phyloP scores from a whole-genome alignment of 805 yeast genomes.

The Candida germanica region DNA sequence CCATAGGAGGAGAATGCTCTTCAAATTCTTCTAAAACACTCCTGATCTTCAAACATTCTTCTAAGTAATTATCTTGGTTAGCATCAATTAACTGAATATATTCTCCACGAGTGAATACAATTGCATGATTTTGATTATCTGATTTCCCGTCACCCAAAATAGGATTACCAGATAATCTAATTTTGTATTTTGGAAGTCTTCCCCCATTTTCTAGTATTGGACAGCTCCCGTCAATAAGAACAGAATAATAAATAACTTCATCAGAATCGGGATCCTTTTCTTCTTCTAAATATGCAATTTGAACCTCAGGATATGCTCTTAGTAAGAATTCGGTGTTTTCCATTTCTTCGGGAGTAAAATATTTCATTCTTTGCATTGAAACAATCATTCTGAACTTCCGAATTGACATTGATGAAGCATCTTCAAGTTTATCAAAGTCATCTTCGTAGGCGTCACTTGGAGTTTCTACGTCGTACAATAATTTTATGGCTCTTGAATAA shows the following conservation, averaged over 20 bases:
- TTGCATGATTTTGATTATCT: conserved; percentile 80
- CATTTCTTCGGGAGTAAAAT: conserved; percentile 69
- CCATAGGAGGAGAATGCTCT: conserved; percentile 53
- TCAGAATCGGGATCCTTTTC: conserved; percentile 78
- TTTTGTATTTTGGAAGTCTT: conserved; percentile 50
- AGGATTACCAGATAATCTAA: conserved; percentile 79
- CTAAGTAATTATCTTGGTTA: conserved; percentile 81
- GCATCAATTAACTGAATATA: conserved; percentile 83
- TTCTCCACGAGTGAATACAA: conserved; percentile 81
- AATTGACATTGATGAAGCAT: conserved; percentile 64
- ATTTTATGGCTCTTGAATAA: conserved; percentile 92
- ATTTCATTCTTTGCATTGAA: conserved; percentile 80
- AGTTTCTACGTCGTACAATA: conserved; percentile 86
- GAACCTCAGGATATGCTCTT: conserved; percentile 80
- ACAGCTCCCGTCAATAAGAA: conserved; percentile 79
- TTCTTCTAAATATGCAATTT: conserved; percentile 92
- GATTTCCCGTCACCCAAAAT: conserved; percentile 87
- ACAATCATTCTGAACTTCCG: conserved; percentile 79
- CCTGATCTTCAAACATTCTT: conserved; percentile 81
- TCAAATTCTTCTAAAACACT: conserved; percentile 81
- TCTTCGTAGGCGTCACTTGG: conserved; percentile 43
- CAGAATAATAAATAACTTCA: conserved; percentile 69
- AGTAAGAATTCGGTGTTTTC: conserved; percentile 79
- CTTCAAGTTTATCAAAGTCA: conserved; percentile 39
- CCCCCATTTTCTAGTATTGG: conserved; percentile 55